Percentiles rank a stretch among this genome's conserved stretches.
Evolutionary conservation across 2,329 filamentous ascomycete genomes (phyloP).

Genomic region (Talaromyces funiculosus): DNA sequence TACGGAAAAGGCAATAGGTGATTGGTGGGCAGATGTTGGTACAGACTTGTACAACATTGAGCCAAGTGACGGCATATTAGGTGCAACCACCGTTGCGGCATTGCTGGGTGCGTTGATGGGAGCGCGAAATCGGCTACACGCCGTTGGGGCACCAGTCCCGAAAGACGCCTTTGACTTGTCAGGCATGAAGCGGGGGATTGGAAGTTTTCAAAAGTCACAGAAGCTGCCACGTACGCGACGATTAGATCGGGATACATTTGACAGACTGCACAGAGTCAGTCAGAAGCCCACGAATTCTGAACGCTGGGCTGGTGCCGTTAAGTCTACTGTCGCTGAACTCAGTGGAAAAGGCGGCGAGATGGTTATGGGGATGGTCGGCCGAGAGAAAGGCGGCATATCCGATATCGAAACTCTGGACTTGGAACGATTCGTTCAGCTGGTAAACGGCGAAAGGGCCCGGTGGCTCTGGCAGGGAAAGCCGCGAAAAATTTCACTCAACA

Average conservation of each 20-base stretch:
- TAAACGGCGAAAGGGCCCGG: conserved; percentile 76
- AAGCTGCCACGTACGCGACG: conserved; percentile 72
- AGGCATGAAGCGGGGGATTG: conserved; percentile 74
- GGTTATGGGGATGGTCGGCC: conserved; percentile 88
- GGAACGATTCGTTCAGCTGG: conserved; percentile 71
- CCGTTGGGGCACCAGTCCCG: conserved; percentile 72
- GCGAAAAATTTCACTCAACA: conserved; percentile 50
- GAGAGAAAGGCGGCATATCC: conserved; percentile 82
- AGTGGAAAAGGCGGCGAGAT: conserved; percentile 91
- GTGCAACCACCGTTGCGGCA: conserved; percentile 84
- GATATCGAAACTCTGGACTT: conserved; percentile 91
- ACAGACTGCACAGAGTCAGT: conserved; percentile 73
- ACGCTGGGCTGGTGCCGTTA: conserved; percentile 87
- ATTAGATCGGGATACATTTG: conserved; percentile 76
- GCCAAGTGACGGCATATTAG: conserved; percentile 85
- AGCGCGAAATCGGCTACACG: conserved; percentile 80
- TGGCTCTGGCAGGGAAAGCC: conserved; percentile 95
- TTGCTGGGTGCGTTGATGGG: conserved; percentile 84
- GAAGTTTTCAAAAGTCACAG: conserved; percentile 82
- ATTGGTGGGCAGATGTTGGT: conserved; percentile 96
- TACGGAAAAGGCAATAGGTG: conserved; percentile 80
- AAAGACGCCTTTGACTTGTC: conserved; percentile 91
- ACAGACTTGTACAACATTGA: conserved; percentile 89
- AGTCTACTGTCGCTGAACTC: conserved; percentile 89
- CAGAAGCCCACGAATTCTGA: conserved; percentile 86